Evolutionary conservation across 768 basidiomycete genomes (phyloP).

Genomic region (Suillus alpinus): DNA sequence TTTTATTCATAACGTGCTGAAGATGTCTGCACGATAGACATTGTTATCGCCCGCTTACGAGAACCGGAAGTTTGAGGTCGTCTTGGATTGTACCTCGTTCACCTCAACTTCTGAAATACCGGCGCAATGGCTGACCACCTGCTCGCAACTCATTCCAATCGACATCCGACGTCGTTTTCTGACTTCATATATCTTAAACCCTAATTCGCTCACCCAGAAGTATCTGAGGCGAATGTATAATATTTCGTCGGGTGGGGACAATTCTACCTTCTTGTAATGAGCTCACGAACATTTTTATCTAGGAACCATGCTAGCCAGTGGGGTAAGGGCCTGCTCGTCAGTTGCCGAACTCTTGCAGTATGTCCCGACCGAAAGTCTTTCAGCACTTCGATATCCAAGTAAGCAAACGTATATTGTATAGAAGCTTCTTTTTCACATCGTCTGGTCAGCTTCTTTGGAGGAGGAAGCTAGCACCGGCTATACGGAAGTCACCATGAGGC

Average conservation of each 20-base stretch:
- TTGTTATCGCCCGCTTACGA: constrained; percentile 47
- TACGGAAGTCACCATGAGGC: constrained; percentile 64
- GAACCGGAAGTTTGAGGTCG: constrained; percentile 59
- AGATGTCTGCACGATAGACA: constrained; percentile 36
- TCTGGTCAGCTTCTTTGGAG: constrained; percentile 54
- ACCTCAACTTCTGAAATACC: constrained; percentile 74
- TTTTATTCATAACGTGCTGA: not conserved
- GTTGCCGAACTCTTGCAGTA: constrained; percentile 57
- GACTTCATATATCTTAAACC: constrained; percentile 66
- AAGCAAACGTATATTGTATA: constrained; percentile 17
- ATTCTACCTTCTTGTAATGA: constrained; percentile 3
- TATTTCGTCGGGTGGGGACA: constrained; percentile 47
- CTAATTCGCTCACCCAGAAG: constrained; percentile 66
- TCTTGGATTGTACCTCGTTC: constrained; percentile 82
- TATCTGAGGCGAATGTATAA: constrained; percentile 79
- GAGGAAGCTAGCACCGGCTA: constrained; percentile 54
- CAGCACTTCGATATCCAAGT: constrained; percentile 57
- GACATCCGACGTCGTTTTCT: constrained; percentile 66
- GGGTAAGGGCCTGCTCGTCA: constrained; percentile 62
- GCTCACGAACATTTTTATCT: constrained; percentile 1
- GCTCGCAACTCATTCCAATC: constrained; percentile 68
- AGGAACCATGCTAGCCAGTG: constrained; percentile 52
- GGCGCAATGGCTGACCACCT: constrained; percentile 76
- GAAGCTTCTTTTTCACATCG: constrained; percentile 3
- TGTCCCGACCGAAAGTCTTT: constrained; percentile 47